Conservation (phyloP, 306 rosid genomes). For the Medicago arabica region DNA sequence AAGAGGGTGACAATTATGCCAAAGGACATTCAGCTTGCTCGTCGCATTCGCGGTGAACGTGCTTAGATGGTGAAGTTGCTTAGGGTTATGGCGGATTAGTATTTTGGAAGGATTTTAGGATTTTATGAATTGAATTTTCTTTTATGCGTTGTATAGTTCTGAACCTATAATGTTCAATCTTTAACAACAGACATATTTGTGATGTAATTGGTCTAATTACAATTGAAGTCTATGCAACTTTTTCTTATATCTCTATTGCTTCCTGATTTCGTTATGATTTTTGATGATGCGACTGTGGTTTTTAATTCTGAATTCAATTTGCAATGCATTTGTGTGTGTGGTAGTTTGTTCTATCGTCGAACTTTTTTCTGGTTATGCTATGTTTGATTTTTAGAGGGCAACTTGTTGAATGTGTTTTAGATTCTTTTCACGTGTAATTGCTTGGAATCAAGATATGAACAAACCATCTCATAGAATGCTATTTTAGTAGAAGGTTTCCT, state of each 20-base stretch:
- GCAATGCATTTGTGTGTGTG: not conserved
- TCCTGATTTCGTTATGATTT: too few relatives aligned
- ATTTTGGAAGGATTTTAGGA: not conserved
- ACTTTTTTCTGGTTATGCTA: too few relatives aligned
- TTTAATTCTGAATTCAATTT: not conserved
- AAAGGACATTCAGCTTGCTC: slow-evolving; percentile 72
- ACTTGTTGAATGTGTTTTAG: too few relatives aligned
- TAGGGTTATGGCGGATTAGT: not conserved
- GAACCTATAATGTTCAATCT: not conserved
- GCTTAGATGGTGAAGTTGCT: slow-evolving; percentile 45
- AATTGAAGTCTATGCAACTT: not conserved
- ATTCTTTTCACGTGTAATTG: too few relatives aligned
- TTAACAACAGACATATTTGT: not conserved
- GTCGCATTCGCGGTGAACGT: slow-evolving; percentile 78
- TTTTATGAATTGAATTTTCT: not conserved
- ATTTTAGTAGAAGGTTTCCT: too few relatives aligned
- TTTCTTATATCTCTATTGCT: not conserved
- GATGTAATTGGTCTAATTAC: not conserved
- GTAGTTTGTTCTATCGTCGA: too few relatives aligned
- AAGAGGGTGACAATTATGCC: slow-evolving; percentile 89
- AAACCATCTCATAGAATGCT: too few relatives aligned
- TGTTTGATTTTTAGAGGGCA: too few relatives aligned
- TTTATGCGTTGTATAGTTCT: slow-evolving; percentile 27
- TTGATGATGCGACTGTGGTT: not conserved
- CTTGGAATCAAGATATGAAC: too few relatives aligned